Base-by-base conservation (phyloP, 2,329 filamentous ascomycete genomes). In the Ceratocystiopsis sp. region DNA sequence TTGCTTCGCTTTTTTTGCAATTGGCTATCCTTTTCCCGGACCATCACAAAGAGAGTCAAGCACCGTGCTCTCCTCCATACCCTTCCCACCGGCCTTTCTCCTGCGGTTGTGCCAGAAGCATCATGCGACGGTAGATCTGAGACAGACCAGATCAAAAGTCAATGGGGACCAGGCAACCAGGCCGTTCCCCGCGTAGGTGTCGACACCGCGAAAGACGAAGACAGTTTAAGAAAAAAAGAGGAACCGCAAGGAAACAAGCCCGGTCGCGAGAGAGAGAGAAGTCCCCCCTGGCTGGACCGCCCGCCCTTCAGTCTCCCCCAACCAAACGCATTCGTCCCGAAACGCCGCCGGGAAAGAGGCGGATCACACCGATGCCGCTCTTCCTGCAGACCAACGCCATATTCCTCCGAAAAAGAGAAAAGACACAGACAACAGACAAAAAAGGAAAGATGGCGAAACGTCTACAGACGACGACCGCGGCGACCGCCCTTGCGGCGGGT, bases 401-500 rank as follows among this genome's bases (percentile, higher is more conserved):
- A 14, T 16, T 41, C 25, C 25, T 29, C 6, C 25, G 5, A 29
- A 29, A 29, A 36, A 29, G 25, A 35, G 21, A 42, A 29, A 14
- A 25, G 19, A 25, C 16, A 18, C 34, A 37, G 17, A 29, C 6
- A 35, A n/a, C 25, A 45, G 32, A 37, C 19, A 5, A 42, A 19
- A 16, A 35, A 37, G 32, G 39, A 35, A 36, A 34, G 15, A 15
- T n/a, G 17, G 15, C 33, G 16, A 33, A 21, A 37, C 32, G 34
- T 32, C 13, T 75, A 98, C 70, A 98, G 84, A 94, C 91, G 89
- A 74, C 91, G 91, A 96, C 91, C 91, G 84, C 91, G 89, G 72
- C 91, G 87, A 95, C 91, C 91, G 75, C 91, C 91, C 86, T 98
- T 98, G 75, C 89, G 87, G 73, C 91, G 84, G 62, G 91, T 98